Base-by-base conservation (phyloP, 768 basidiomycete genomes). In the Collybia sp. region DNA sequence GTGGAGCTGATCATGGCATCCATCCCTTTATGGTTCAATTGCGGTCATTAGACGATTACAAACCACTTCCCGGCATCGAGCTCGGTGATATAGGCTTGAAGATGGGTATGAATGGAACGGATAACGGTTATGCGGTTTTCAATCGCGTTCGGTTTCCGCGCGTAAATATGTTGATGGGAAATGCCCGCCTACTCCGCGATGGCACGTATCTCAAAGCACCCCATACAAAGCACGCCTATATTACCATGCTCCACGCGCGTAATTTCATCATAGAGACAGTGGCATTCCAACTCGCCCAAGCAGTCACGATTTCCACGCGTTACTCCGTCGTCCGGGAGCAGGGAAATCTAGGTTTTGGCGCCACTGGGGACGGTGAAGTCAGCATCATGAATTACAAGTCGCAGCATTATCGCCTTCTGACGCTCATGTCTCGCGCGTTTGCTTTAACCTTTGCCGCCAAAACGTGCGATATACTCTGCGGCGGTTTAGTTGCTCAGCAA, bases 11-110 rank as follows among this genome's bases (percentile, higher is more conserved):
- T 41, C 48, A 59, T 20, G 59, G 56, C 32, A 48, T 56, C 8
- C 61, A 62, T 42, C 49, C 54, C 1, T 63, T 61, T 31, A 55
- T 63, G 41, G 50, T 56, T 5, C 61, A 63, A 44, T 44, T 63
- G 13, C 57, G 59, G n/a, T 57, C 57, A 3, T 35, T 60, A 3
- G 53, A 54, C 2, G 53, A 59, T 40, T 59, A 48, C 36, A 44
- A 44, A 25, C 58, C 59, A 4, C 30, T 58, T 20, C 50, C 51
- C 2, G 59, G 58, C 2, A 48, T 61, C 17, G 59, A 63, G 43
- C 49, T 61, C 12, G 58, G 61, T 10, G 61, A 63, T 25, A 52
- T 59, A 16, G 59, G 61, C 15, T 32, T 52, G 12, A 58, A 55
- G 19, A 36, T 59, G 38, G 59, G 59, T 1, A 20, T 52, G 41